Evolutionary conservation across 768 basidiomycete species (phyloP), one percentile per base, ranked within the genome.

Genomic region (Clavaria fumosa): DNA sequence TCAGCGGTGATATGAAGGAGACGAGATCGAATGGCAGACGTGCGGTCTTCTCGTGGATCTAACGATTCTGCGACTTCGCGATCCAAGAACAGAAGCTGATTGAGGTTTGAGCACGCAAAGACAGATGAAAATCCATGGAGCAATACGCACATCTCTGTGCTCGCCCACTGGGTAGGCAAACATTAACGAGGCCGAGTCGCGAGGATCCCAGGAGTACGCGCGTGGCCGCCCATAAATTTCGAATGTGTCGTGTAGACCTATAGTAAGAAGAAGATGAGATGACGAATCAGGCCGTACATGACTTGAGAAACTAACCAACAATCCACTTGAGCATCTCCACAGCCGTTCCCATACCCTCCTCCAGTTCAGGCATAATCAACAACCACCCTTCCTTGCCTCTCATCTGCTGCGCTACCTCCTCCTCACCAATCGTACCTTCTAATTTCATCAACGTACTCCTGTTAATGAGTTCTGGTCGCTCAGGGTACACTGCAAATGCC

Each of bases 401-500:
- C 68, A 88, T 77, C 3, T 55, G 57, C 15, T 60, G 64, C 19
- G 70, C 72, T n/a, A 69, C 63, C 7, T 81, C 74, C 50, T 91
- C 83, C 21, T 79, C 76, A 2, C 81, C 80, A 38, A 95, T 69
- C 18, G 67, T 59, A 7, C 88, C 93, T 52, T 96, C 90, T 4
- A 96, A 52, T 54, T 97, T 97, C 62, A 96, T 78, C 46, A 99
- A 59, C 1, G 86, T 89, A 45, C 88, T 90, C 48, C 75, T 66
- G 44, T 69, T 78, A 57, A 97, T 90, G 45, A 95, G 60, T 47
- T 89, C 85, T 7, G 86, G 84, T n/a, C 86, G 72, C 53, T 96
- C 93, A 1, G 93, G 93, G 53, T 90, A 99, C 6, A 99, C 86
- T 2, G 86, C 85, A 51, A 90, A 95, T 12, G 80, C 85, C 58